Evolutionary conservation across 2,329 filamentous ascomycete species (phyloP), one percentile per base, ranked within the genome.

Genomic region (Piedraia hortae): DNA sequence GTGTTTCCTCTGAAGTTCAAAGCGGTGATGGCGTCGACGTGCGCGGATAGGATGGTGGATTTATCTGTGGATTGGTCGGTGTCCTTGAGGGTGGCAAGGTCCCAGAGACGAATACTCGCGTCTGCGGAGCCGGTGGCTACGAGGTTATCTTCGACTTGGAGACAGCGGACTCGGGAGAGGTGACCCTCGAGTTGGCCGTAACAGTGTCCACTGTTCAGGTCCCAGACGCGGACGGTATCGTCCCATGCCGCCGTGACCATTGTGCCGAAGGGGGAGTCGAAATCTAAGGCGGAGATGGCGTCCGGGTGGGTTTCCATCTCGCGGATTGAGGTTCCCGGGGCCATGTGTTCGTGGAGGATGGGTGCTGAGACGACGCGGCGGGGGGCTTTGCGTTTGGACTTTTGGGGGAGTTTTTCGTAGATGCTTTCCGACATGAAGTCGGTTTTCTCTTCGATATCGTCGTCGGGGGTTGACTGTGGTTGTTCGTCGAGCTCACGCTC

Each of bases 391-490:
- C 17, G 11, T 9, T 53, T 56, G 31, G 54, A 46, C 14, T 33
- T 37, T 42, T 39, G 44, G 0, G 80, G 75, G 5, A 97, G 51
- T 46, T 91, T 91, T 34, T 88, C 73, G 44, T 93, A 97, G 34
- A 97, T 75, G 7, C 80, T 91, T 44, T 91, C 77, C 3, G 85
- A 91, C 85, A 93, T 93, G 51, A 93, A 97, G 34, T 69, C 63
- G 33, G 62, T 50, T 33, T 68, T 41, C 28, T 65, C 60, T 31
- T 69, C 64, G 23, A 71, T 45, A 33, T 56, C 58, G 32, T 61
- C 63, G 31, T 64, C 57, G 19, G 68, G 42, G n/a, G n/a, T n/a
- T n/a, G n/a, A n/a, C n/a, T n/a, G n/a, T n/a, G n/a, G n/a, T n/a
- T n/a, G n/a, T 16, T 62, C 57, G 6, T 56, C 47, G 28, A 70